Evolutionary conservation across 176 grass and related monocot genomes (phyloP).

Genomic region (Carex littledalei): DNA sequence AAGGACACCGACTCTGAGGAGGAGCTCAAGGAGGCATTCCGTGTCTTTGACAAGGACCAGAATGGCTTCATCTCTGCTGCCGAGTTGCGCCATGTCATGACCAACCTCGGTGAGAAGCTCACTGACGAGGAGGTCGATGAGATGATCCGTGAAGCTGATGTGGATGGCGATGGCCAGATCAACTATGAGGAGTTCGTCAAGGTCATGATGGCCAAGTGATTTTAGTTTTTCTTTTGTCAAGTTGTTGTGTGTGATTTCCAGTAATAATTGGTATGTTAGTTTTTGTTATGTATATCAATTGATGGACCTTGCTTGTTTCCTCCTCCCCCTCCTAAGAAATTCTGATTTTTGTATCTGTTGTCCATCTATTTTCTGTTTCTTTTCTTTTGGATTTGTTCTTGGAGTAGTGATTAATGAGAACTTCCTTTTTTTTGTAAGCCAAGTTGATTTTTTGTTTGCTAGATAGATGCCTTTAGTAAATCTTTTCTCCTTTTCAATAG

Average conservation of each 20-base stretch:
- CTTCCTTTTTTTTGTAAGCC: background rate
- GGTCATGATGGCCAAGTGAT: slow-evolving; percentile 51
- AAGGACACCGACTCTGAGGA: slow-evolving; percentile 34
- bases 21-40: slow-evolving; percentile 37
- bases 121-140: slow-evolving; percentile 34
- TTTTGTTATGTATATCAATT: slow-evolving; percentile 27
- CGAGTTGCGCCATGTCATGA: slow-evolving; percentile 37
- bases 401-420: slow-evolving; percentile 10
- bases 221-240: background rate
- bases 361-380: background rate
- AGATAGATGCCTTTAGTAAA: background rate
- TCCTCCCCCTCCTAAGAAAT: background rate
- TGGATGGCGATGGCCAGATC: slow-evolving; percentile 38
- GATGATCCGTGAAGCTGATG: slow-evolving; percentile 33
- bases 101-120: slow-evolving; percentile 39
- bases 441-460: background rate
- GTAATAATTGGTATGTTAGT: slow-evolving; percentile 25
- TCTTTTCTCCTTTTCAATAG: background rate
- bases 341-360: background rate
- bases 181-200: slow-evolving; percentile 47
- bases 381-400: slow-evolving; percentile 12
- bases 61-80: slow-evolving; percentile 37
- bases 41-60: slow-evolving; percentile 40
- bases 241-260: slow-evolving; percentile 1
- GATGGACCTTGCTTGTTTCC: background rate